Conservation (phyloP, 129 eudicot genomes). For the Flaveria sonorensis region DNA sequence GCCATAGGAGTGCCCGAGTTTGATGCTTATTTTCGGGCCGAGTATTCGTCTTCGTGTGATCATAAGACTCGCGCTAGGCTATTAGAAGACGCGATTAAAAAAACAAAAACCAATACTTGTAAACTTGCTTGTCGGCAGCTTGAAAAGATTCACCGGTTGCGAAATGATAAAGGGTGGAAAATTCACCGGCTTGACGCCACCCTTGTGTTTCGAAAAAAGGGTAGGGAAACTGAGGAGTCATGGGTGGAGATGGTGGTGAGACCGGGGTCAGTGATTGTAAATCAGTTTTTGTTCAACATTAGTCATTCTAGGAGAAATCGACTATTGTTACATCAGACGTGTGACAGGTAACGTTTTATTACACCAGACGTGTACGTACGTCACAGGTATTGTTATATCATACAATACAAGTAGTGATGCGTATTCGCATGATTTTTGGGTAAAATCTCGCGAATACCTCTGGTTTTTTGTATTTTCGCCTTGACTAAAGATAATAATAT, state of each 20-base stretch:
- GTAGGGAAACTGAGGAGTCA: slow-evolving; percentile 47
- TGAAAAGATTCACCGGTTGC: slow-evolving; percentile 59
- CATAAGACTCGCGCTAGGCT: slow-evolving; percentile 30
- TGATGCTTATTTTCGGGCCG: slow-evolving; percentile 58
- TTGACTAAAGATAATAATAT: slow-evolving; percentile 12
- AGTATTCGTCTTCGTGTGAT: slow-evolving; percentile 30
- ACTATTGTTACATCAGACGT: no score
- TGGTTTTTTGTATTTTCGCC: slow-evolving; percentile 20
- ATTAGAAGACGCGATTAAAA: slow-evolving; percentile 52
- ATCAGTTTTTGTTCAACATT: slow-evolving; percentile 46
- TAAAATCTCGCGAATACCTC: slow-evolving; percentile 23
- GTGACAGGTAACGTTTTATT: no score
- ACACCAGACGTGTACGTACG: slow-evolving; percentile 17
- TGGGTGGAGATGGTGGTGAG: slow-evolving; percentile 60
- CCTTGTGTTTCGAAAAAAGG: slow-evolving; percentile 46
- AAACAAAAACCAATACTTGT: slow-evolving; percentile 62
- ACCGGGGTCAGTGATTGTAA: slow-evolving; percentile 49
- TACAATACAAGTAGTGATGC: slow-evolving; percentile 15
- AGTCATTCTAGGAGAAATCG: no score
- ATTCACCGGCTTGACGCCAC: slow-evolving; percentile 82
- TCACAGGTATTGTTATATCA: slow-evolving; percentile 23
- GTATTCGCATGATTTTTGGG: slow-evolving; percentile 17
- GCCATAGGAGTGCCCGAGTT: slow-evolving; percentile 88
- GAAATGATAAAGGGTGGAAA: slow-evolving; percentile 59
- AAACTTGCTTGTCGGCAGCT: slow-evolving; percentile 57